Percentiles rank a stretch among this genome's conserved stretches.
These are phyloP conservation scores for Kondoa malvinella DNA, from an alignment of 768 basidiomycete species.

Conservation along the genomic window DNA sequence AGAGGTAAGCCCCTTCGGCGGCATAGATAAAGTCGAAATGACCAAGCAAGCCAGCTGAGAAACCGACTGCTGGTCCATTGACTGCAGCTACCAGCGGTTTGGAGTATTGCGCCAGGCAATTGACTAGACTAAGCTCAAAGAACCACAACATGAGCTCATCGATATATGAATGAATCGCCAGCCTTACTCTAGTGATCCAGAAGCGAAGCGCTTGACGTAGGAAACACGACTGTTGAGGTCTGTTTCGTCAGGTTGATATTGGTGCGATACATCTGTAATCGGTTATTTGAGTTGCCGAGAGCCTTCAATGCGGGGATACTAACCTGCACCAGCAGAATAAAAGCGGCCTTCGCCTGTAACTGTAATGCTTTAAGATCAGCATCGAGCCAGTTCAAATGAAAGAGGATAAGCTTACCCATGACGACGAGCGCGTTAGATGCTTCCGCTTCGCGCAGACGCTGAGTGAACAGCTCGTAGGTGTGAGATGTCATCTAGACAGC, in stretches of 20 bases:
- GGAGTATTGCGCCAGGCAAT: background rate
- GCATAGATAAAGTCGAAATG: conserved; percentile 2
- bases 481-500: background rate
- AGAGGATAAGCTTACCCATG: background rate
- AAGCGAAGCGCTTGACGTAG: background rate
- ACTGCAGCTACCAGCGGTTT: background rate
- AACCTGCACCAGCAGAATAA: background rate
- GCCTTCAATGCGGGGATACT: background rate
- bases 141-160: too few species aligned
- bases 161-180: too few species aligned
- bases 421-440: background rate
- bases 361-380: background rate
- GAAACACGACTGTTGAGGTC: background rate
- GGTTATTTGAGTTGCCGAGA: background rate
- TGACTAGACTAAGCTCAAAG: background rate
- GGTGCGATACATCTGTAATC: background rate
- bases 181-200: too few species aligned
- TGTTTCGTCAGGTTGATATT: background rate
- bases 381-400: background rate
- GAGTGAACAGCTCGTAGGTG: background rate
- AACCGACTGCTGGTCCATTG: background rate
- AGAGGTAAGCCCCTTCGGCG: background rate
- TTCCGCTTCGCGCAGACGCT: background rate
- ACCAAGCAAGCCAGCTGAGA: background rate
- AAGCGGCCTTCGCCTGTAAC: background rate